Evolutionary conservation across 2,329 filamentous ascomycete genomes (phyloP).

Genomic region (Aspergillaceae sp.): DNA sequence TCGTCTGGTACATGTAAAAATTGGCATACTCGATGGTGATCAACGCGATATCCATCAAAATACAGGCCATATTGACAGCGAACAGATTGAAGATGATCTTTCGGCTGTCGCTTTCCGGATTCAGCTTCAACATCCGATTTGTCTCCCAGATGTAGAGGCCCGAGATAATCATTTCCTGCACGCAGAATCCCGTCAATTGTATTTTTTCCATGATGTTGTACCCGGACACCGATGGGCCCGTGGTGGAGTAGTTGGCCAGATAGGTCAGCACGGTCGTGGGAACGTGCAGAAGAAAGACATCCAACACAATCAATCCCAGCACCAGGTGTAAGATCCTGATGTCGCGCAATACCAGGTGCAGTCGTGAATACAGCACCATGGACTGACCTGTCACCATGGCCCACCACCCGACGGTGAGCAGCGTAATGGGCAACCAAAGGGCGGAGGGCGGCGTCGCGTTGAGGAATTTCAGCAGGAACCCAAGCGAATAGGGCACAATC

Average conservation of each 20-base stretch:
- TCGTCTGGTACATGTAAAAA: conserved; percentile 32
- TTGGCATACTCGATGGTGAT: conserved; percentile 33
- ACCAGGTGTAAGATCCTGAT: conserved; percentile 38
- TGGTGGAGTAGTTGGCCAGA: conserved; percentile 20
- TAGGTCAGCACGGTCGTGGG: conserved; percentile 47
- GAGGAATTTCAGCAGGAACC: conserved; percentile 22
- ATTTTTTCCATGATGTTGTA: conserved; percentile 27
- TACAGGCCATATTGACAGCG: conserved; percentile 40
- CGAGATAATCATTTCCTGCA: conserved; percentile 39
- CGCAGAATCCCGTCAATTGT: conserved; percentile 32
- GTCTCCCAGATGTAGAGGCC: conserved; percentile 45
- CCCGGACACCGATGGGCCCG: conserved; percentile 9
- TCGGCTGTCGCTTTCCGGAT: conserved; percentile 17
- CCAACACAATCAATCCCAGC: conserved; percentile 49
- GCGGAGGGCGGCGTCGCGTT: conserved; percentile 11
- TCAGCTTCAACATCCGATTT: conserved; percentile 26
- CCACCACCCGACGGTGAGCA: conserved; percentile 46
- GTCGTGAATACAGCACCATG: conserved; percentile 51
- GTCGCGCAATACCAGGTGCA: conserved; percentile 49
- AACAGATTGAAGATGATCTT: conserved; percentile 46
- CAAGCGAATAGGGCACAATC: conserved; percentile 35
- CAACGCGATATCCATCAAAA: conserved; percentile 39
- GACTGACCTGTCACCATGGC: conserved; percentile 52
- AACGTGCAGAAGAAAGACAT: conserved; percentile 45
- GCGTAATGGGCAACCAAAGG: conserved; percentile 20